Base-by-base conservation (phyloP, 2,329 filamentous ascomycete species). In the Penicillium oxalicum region DNA sequence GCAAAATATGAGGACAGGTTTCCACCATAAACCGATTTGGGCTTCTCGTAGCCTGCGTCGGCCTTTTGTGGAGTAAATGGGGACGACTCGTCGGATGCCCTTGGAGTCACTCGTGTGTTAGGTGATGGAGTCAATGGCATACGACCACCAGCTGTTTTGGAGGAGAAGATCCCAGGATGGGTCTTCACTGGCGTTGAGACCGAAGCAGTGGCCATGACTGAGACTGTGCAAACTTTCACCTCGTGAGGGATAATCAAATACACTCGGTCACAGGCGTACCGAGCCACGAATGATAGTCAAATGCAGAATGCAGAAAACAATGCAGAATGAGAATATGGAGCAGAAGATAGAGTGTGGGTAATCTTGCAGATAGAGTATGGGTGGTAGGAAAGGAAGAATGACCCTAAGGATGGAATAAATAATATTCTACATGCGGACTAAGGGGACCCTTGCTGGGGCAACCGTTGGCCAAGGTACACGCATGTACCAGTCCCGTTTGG, bases 71-170 rank as follows among this genome's bases (percentile, higher is more conserved):
- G 75, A 36, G 89, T 88, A 1, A 87, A 91, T 68, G 83, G 89
- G 0, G 87, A 87, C n/a, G 87, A 90, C 6, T 52, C 50, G 6
- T 53, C 49, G 12, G 44, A 49, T 39, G 41, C 41, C 12, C 50
- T 48, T 12, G 9, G 83, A 82, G 67, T 79, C 66, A 75, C 72
- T 59, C 84, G 82, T 50, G 52, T 50, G 29, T 57, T 52, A 18
- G 93, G 93, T 49, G 91, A 97, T 29, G 93, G 91, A 4, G 91
- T 96, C 67, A 98, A 76, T 61, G 93, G 91, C 79, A 95, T 91
- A 54, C 93, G 88, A 69, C 91, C 90, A 74, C 91, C 91, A 71
- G 91, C 93, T 68, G 91, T 93, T 70, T 90, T 90, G 60, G 88
- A 83, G 60, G 86, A 90, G 77, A 97, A 96, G 64, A 96, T 81